phyloP scores from a whole-genome alignment of 106 monocot species.

The Hemerocallis citrina region DNA sequence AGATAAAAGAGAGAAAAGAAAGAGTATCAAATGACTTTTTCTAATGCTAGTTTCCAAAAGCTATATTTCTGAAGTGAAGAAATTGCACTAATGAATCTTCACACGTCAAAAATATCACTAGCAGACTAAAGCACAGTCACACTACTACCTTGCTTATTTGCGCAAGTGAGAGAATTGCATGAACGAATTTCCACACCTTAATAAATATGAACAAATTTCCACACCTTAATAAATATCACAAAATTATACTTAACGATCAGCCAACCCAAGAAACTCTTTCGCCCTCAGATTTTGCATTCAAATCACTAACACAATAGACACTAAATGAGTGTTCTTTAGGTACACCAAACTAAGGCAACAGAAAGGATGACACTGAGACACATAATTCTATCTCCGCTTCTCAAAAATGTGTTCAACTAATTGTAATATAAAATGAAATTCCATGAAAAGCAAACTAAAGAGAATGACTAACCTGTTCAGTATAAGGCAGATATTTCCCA shows the following conservation, averaged over 20 bases:
- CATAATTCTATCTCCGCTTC: neutral
- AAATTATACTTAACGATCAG: no score
- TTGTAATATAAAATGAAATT: neutral
- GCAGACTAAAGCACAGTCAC: no score
- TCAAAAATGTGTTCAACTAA: neutral
- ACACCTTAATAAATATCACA: no score
- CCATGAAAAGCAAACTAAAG: neutral
- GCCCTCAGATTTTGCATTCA: neutral
- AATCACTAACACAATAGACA: neutral
- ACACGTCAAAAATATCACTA: neutral
- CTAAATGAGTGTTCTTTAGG: neutral
- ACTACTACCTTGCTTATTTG: no score
- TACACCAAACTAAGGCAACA: neutral
- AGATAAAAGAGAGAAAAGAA: no score
- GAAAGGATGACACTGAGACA: neutral
- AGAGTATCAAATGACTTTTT: no score
- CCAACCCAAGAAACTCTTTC: neutral
- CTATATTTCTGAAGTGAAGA: no score
- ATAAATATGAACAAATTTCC: no score
- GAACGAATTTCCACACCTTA: no score
- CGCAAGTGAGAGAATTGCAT: no score
- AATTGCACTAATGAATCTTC: no score
- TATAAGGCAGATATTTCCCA: constrained; percentile 82
- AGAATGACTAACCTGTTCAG: constrained; percentile 54
- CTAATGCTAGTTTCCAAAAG: no score